phyloP scores from a whole-genome alignment of 208 protist genomes.

The Trypanosoma scelopori region DNA sequence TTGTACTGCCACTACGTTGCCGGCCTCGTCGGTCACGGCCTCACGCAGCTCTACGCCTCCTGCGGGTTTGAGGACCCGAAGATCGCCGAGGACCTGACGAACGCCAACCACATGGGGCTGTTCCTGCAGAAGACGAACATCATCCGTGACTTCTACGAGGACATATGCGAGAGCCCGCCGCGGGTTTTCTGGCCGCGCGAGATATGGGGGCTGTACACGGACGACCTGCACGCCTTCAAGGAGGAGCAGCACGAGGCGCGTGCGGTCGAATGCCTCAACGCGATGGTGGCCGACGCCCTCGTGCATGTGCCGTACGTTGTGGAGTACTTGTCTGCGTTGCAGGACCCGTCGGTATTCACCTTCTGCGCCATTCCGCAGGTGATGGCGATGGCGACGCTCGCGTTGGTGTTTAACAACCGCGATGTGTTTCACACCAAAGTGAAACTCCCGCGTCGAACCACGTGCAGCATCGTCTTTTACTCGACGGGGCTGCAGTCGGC shows the following conservation, averaged over 20 bases:
- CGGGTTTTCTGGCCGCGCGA: constrained; percentile 95
- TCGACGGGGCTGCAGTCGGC: constrained; percentile 39
- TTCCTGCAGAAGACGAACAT: constrained; percentile 99
- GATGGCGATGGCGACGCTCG: constrained; percentile 96
- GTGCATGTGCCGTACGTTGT: constrained; percentile 86
- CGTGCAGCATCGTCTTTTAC: constrained; percentile 62
- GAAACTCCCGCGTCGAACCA: constrained; percentile 90
- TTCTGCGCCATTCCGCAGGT: constrained; percentile 97
- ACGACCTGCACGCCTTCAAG: constrained; percentile 66
- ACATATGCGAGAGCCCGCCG: constrained; percentile 86
- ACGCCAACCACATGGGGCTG: constrained; percentile 95
- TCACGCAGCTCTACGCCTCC: constrained; percentile 88
- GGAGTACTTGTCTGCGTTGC: constrained; percentile 83
- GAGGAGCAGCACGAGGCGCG: constrained; percentile 6
- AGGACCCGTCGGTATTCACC: constrained; percentile 85
- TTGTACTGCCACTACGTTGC: constrained; percentile 98
- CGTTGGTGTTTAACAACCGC: constrained; percentile 93
- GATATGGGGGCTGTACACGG: constrained; percentile 82
- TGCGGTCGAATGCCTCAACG: constrained; percentile 92
- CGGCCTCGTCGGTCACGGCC: constrained; percentile 95
- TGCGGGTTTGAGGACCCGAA: constrained; percentile 80
- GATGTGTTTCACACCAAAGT: constrained; percentile 91
- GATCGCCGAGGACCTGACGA: constrained; percentile 57
- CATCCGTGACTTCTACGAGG: constrained; percentile 97
- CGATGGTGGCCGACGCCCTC: constrained; percentile 93